Evolutionary conservation across 225 moss, liverwort and hornwort species (phyloP).

Genomic region (Bryum argenteum): DNA sequence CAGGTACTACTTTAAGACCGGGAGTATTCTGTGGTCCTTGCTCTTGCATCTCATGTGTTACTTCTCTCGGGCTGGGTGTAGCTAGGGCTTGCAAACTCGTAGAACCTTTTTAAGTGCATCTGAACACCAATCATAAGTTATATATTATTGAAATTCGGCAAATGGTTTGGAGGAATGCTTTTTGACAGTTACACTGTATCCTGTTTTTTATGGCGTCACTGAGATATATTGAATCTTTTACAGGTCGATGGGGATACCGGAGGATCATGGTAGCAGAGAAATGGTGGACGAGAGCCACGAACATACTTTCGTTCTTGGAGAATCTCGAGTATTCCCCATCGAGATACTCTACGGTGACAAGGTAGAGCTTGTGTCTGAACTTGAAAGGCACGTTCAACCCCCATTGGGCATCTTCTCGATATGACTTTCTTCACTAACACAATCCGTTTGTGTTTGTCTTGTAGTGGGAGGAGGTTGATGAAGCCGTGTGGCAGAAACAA

Average conservation of each 20-base stretch:
- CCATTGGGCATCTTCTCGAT: background rate
- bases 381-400: background rate
- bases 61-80: background rate
- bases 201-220: too few species aligned
- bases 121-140: background rate
- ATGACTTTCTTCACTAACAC: background rate
- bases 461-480: constrained; percentile 50
- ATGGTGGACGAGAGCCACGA: background rate
- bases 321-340: constrained; percentile 39
- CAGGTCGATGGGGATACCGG: constrained; percentile 41
- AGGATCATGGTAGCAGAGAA: constrained; percentile 35
- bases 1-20: constrained; percentile 31
- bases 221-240: background rate
- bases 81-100: background rate
- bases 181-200: too few species aligned
- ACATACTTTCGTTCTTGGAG: constrained; percentile 30
- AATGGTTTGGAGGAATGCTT: too few species aligned
- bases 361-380: constrained; percentile 15
- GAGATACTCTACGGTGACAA: constrained; percentile 40
- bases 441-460: background rate
- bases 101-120: background rate
- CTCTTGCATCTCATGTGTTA: background rate
- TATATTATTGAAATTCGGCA: too few species aligned
- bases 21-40: background rate
- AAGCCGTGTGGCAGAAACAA: constrained; percentile 37